A percentile compares a stretch with the other conserved stretches of the same genome.
These are phyloP conservation scores for Jacaranda mimosifolia DNA, from an alignment of 257 asterid genomes.

Conservation along the genomic window DNA sequence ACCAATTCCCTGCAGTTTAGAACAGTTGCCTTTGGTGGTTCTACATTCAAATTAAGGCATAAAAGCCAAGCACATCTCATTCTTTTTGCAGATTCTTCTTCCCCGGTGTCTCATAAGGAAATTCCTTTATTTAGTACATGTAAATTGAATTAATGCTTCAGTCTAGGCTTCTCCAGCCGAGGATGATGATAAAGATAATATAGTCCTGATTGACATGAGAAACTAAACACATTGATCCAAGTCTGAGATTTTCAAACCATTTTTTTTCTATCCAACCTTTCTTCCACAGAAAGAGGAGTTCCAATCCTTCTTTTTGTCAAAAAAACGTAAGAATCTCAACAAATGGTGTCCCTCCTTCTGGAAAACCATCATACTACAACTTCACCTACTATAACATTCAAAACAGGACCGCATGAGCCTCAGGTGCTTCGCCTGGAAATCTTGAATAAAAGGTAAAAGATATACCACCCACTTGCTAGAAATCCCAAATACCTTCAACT, in stretches of 20 bases:
- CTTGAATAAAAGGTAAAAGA: neutral
- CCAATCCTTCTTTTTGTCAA: neutral
- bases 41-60: neutral
- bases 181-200: neutral
- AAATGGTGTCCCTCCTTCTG: neutral
- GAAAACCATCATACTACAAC: neutral
- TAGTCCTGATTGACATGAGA: too few relatives aligned
- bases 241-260: neutral
- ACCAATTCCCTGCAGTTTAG: neutral
- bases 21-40: neutral
- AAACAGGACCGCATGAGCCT: neutral
- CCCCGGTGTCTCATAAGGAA: neutral
- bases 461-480: neutral
- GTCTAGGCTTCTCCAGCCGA: neutral
- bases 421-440: neutral
- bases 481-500: neutral
- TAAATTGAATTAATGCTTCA: neutral
- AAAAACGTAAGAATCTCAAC: neutral
- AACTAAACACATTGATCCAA: neutral
- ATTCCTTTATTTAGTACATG: neutral
- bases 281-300: neutral
- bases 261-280: neutral
- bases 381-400: neutral
- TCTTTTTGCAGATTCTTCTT: neutral
- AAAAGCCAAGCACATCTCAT: neutral